Percentiles rank a stretch among this genome's conserved stretches.
Conservation (phyloP, 73 alveolate species). For the Paramecium primaurelia region DNA sequence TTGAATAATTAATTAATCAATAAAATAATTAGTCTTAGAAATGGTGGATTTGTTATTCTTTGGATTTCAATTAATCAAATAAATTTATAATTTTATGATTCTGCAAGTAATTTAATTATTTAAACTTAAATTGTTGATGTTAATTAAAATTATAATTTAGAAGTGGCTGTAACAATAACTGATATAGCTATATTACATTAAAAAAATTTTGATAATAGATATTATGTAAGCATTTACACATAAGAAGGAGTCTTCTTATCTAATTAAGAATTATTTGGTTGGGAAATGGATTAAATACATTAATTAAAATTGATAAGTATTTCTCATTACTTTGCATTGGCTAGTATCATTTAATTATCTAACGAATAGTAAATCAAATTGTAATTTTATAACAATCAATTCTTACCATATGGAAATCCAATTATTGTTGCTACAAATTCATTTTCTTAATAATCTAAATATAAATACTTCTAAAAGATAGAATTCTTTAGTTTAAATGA, state of each 20-base stretch:
- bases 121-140: background rate
- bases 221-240: background rate
- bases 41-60: background rate
- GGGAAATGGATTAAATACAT: background rate
- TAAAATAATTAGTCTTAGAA: background rate
- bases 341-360: background rate
- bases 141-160: background rate
- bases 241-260: background rate
- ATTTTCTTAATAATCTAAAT: background rate
- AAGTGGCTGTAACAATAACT: background rate
- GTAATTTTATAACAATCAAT: background rate
- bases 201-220: background rate
- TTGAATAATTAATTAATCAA: background rate
- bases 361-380: background rate
- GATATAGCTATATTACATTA: background rate
- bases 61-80: background rate
- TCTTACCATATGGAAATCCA: background rate
- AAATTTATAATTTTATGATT: background rate
- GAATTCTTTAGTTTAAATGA: background rate
- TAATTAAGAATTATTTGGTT: background rate
- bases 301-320: background rate
- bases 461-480: background rate
- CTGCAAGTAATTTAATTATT: background rate
- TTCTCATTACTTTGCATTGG: background rate
- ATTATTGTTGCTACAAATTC: background rate